Percentiles rank a stretch among this genome's conserved stretches.
phyloP scores from a whole-genome alignment of 257 asterid genomes.

The Solanum etuberosum region DNA sequence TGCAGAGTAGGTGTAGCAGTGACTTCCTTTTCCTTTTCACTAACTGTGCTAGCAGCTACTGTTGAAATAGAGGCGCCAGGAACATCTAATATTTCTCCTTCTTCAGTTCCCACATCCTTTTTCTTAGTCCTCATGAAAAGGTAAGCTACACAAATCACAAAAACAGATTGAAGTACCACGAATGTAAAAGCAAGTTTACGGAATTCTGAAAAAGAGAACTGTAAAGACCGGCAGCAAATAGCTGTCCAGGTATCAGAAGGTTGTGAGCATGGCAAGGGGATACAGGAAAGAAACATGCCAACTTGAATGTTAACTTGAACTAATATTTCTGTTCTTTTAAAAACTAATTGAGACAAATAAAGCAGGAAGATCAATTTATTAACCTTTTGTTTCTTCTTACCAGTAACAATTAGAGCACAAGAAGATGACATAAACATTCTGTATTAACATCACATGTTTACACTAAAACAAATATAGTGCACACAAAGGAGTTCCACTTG shows the following conservation, averaged over 20 bases:
- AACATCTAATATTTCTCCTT: constrained; percentile 19
- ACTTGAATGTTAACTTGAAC: neutral
- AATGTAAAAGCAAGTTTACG: neutral
- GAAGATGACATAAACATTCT: neutral
- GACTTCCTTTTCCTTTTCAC: constrained; percentile 19
- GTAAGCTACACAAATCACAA: constrained; percentile 34
- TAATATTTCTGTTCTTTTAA: neutral
- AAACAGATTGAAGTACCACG: neutral
- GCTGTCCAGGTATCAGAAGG: neutral
- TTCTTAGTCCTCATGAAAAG: constrained; percentile 42
- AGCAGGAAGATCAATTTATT: neutral
- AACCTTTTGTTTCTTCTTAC: neutral
- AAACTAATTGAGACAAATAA: neutral
- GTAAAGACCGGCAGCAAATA: neutral
- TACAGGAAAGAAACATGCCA: neutral
- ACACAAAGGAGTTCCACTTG: neutral
- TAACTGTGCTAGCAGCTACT: constrained; percentile 10
- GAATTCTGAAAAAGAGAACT: neutral
- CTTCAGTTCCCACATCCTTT: constrained; percentile 21
- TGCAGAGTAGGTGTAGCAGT: constrained; percentile 8
- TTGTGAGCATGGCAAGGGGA: neutral
- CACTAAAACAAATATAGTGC: neutral
- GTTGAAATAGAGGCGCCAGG: constrained; percentile 22
- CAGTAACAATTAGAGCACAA: neutral
- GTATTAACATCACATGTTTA: neutral